phyloP scores from a whole-genome alignment of 495 filamentous ascomycete genomes.

The Chaetomium fimeti region DNA sequence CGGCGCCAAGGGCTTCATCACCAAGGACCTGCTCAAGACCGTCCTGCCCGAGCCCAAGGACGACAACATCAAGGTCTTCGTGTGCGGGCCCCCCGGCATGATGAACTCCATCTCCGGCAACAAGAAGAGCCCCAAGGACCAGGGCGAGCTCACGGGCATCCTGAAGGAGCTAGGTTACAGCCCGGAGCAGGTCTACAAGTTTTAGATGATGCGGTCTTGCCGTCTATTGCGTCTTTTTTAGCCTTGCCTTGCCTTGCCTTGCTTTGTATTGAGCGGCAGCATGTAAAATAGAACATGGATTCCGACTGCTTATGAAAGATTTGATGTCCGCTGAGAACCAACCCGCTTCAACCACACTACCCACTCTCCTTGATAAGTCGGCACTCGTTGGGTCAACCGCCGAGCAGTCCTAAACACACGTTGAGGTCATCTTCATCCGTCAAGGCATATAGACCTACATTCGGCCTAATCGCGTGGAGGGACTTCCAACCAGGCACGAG shows the following conservation, averaged over 20 bases:
- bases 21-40: slow-evolving; percentile 86
- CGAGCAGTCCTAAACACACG: too few species aligned
- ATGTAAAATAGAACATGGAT: background rate
- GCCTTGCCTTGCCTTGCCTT: background rate
- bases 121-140: slow-evolving; percentile 87
- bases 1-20: slow-evolving; percentile 72
- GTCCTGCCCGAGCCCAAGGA: slow-evolving; percentile 85
- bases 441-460: background rate
- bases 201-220: slow-evolving; percentile 47
- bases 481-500: background rate
- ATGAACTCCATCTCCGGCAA: slow-evolving; percentile 88
- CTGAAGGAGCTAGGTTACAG: slow-evolving; percentile 89
- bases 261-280: background rate
- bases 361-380: too few species aligned
- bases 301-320: too few species aligned
- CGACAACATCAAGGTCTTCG: slow-evolving; percentile 89
- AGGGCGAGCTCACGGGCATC: slow-evolving; percentile 82
- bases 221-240: background rate
- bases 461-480: too few species aligned
- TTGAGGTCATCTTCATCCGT: background rate
- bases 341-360: too few species aligned
- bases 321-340: too few species aligned
- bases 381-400: too few species aligned
- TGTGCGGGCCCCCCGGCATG: slow-evolving; percentile 85
- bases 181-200: slow-evolving; percentile 97